These are phyloP conservation scores for Wickerhamomyces sp. DNA, from an alignment of 1,139 yeast species.

Conservation along the genomic window DNA sequence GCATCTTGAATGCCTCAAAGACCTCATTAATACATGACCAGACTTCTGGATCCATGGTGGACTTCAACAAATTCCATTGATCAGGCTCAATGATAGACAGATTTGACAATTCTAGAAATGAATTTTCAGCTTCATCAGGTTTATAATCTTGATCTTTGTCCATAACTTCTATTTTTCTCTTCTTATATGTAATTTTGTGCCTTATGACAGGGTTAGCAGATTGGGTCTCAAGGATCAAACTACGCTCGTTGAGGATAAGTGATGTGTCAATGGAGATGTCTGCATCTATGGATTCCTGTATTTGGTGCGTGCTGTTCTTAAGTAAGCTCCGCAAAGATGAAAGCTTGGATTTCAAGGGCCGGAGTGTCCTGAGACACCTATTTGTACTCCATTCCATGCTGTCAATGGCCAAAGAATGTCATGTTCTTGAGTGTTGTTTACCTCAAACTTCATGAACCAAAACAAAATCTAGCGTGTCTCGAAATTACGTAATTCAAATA, in stretches of 20 bases:
- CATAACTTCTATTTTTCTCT: not conserved
- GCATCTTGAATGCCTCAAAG: slow-evolving; percentile 2
- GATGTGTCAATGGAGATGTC: not conserved
- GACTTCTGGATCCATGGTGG: not conserved
- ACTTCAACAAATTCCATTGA: not conserved
- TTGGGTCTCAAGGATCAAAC: slow-evolving; percentile 8
- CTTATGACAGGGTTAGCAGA: slow-evolving; percentile 1
- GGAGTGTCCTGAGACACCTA: slow-evolving; percentile 9
- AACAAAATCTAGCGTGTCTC: too few relatives aligned
- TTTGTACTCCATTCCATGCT: slow-evolving; percentile 9
- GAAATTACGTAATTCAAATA: too few relatives aligned
- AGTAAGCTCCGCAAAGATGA: slow-evolving; percentile 3
- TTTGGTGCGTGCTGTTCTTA: slow-evolving; percentile 1
- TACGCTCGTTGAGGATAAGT: slow-evolving; percentile 1
- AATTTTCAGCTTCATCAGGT: not conserved
- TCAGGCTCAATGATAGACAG: slow-evolving; percentile 1
- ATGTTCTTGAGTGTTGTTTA: too few relatives aligned
- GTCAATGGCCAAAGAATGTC: too few relatives aligned
- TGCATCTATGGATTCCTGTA: too few relatives aligned
- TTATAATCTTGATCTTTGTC: not conserved
- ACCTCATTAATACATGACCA: slow-evolving; percentile 5
- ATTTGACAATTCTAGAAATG: not conserved
- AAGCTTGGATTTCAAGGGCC: slow-evolving; percentile 10
- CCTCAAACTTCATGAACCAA: too few relatives aligned
- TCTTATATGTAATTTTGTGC: slow-evolving; percentile 4